These are phyloP conservation scores for Nemania bipapillata DNA, from an alignment of 2,329 filamentous ascomycete genomes.

Conservation along the genomic window DNA sequence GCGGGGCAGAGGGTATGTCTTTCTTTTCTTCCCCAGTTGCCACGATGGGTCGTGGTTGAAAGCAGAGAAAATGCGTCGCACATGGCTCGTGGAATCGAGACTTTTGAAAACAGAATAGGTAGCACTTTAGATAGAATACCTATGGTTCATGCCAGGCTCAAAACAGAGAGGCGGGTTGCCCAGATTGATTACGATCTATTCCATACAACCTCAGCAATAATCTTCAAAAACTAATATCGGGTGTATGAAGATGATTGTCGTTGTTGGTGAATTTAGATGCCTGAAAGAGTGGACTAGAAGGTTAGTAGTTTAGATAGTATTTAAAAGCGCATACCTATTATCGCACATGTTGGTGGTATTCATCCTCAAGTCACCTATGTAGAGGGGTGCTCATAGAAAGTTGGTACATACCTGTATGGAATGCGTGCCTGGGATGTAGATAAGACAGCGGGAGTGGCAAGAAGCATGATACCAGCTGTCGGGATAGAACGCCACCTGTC, in stretches of 20 bases:
- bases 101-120: conserved; percentile 32
- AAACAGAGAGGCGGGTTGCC: background rate
- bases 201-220: background rate
- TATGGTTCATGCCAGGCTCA: background rate
- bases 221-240: background rate
- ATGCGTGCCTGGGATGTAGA: too few species aligned
- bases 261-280: too few species aligned
- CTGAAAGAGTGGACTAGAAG: too few species aligned
- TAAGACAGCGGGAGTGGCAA: background rate
- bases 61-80: conserved; percentile 35
- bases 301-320: too few species aligned
- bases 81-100: conserved; percentile 31
- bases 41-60: conserved; percentile 34
- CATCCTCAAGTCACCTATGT: too few species aligned
- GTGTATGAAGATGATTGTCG: background rate
- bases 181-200: background rate
- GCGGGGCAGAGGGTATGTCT: too few species aligned
- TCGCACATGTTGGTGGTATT: too few species aligned
- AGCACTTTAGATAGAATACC: too few species aligned
- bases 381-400: too few species aligned
- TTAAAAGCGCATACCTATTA: too few species aligned
- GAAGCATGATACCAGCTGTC: background rate
- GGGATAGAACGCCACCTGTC: background rate
- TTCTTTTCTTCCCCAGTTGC: conserved; percentile 3
- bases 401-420: too few species aligned